Base-by-base conservation (phyloP, 106 monocot species). In the Dendrobium catenatum region DNA sequence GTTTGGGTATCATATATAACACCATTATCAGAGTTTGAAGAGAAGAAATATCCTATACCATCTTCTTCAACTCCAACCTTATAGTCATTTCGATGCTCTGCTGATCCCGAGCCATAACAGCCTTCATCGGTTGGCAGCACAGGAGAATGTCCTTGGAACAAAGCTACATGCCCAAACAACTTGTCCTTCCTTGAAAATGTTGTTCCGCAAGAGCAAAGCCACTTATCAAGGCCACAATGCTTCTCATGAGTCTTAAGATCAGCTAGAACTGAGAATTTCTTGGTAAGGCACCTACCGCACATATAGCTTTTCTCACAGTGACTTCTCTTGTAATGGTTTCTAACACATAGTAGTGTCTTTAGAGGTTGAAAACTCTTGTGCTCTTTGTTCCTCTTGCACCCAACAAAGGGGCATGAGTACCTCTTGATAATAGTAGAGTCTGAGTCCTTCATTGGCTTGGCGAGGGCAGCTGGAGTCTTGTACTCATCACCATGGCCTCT, bases 161-260 rank as follows among this genome's bases (percentile, higher is more conserved):
- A 79, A 58, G 94, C 88, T 6, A 97, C 86, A 74, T 97, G 96
- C n/a, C 96, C 96, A 74, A 97, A 94, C 77, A 97, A 76, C 86
- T 97, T 97, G 64, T 97, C 96, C 80, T 97, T 97, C 54, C 96
- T 94, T 6, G 96, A 97, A 68, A 97, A 97, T 1, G 90, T 94
- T 26, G 96, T 94, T 0, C 96, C 96, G n/a, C 96, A 97, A 2
- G 96, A 97, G n/a, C 96, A 97, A 16, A 92, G 74, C 96, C 96
- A 97, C 80, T 89, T 90, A 58, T 94, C 89, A 0, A 83, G 85
- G 2, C 96, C 94, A 61, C 96, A 97, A 59, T 97, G 96, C 86
- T 97, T 97, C 90, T 97, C 96, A 59, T 97, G 96, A 48, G 94
- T 97, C 73, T 92, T 94, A 55, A 97, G 85, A 64, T 97, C 94